Conservation (phyloP, 176 grass and related monocot species). For the Oryza coarctata region DNA sequence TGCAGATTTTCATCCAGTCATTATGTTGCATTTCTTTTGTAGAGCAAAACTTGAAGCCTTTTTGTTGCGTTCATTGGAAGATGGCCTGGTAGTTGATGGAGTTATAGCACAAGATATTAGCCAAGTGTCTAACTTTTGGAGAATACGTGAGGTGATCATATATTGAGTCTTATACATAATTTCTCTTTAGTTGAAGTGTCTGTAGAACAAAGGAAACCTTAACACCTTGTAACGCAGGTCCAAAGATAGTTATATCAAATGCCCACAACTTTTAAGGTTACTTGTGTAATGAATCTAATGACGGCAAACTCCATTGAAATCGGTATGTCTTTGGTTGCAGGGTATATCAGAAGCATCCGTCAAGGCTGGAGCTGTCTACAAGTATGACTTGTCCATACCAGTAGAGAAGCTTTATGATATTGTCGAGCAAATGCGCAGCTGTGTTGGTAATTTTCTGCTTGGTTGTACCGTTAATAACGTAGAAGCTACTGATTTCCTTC, state of each 20-base stretch:
- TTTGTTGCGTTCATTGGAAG: slow-evolving; percentile 81
- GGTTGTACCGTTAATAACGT: background rate
- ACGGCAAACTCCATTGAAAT: background rate
- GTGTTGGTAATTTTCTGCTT: slow-evolving; percentile 59
- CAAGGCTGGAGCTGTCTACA: slow-evolving; percentile 89
- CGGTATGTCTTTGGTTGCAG: slow-evolving; percentile 35
- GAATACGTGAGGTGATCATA: slow-evolving; percentile 81
- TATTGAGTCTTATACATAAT: background rate
- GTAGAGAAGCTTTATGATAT: slow-evolving; percentile 82
- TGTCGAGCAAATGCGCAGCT: slow-evolving; percentile 84
- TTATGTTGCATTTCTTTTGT: slow-evolving; percentile 43
- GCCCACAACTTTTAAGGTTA: background rate
- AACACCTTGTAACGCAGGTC: background rate
- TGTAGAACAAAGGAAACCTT: background rate
- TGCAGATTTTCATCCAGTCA: background rate
- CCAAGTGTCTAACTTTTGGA: slow-evolving; percentile 89
- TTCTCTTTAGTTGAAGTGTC: background rate
- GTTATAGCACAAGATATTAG: slow-evolving; percentile 93
- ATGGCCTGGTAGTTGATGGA: slow-evolving; percentile 80
- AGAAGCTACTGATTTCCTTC: slow-evolving; percentile 19
- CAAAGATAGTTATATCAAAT: slow-evolving; percentile 2
- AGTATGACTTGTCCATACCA: slow-evolving; percentile 88
- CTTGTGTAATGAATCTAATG: background rate
- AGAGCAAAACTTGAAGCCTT: slow-evolving; percentile 96
- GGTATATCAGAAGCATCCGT: slow-evolving; percentile 91